Percentiles rank a stretch among this genome's conserved stretches.
Evolutionary conservation across 768 basidiomycete genomes (phyloP).

Genomic region (Boletus reticuloceps): DNA sequence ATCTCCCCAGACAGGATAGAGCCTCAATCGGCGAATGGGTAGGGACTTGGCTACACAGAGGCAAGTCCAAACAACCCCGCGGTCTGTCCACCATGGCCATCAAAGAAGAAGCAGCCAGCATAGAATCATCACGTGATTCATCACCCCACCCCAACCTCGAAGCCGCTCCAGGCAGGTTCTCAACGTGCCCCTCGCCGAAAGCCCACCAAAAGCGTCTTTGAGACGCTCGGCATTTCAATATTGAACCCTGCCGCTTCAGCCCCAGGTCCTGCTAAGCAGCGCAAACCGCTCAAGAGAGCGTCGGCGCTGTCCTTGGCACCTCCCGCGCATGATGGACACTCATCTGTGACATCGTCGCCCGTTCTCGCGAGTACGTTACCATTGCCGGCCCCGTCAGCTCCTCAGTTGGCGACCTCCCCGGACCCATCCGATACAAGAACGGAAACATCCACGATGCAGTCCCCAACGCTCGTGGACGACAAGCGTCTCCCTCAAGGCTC

Average conservation of each 20-base stretch:
- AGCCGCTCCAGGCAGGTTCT: constrained; percentile 7
- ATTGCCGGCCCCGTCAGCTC: constrained; percentile 19
- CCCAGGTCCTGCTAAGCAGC: constrained; percentile 24
- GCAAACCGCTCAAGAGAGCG: constrained; percentile 18
- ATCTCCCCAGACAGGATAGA: constrained; percentile 31
- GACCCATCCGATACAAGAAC: constrained; percentile 22
- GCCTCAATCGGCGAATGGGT: constrained; percentile 66
- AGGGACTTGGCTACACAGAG: constrained; percentile 70
- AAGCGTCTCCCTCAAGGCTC: constrained; percentile 52
- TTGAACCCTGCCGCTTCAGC: constrained; percentile 47
- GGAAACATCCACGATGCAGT: constrained; percentile 28
- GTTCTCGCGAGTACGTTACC: constrained; percentile 13
- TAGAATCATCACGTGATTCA: constrained; percentile 19
- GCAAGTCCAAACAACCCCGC: constrained; percentile 35
- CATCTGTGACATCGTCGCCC: constrained; percentile 21
- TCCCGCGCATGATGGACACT: constrained; percentile 10
- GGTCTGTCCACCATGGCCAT: constrained; percentile 15
- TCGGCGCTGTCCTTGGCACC: constrained; percentile 21
- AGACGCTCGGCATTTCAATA: constrained; percentile 67
- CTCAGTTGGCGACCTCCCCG: constrained; percentile 26
- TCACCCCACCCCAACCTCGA: constrained; percentile 20
- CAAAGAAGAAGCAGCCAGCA: constrained; percentile 23
- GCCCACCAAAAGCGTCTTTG: constrained; percentile 64
- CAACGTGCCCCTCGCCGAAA: constrained; percentile 34
- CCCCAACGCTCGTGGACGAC: constrained; percentile 26